Base-by-base conservation (phyloP, 2,329 filamentous ascomycete genomes). In the Fulvia fulva region DNA sequence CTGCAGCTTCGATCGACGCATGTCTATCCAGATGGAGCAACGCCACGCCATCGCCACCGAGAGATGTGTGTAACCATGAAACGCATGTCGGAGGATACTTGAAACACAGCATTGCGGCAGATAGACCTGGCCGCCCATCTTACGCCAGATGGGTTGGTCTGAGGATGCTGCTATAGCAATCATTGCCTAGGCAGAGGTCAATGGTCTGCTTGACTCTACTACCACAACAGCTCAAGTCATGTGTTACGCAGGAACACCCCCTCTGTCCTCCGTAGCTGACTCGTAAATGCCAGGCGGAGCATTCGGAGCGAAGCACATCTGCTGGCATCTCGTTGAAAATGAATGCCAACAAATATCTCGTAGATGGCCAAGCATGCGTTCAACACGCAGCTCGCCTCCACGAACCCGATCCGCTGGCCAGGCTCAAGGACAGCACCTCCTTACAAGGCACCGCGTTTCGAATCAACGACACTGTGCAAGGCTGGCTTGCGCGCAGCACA, bases 1-100 rank as follows among this genome's bases (percentile, higher is more conserved):
- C 30, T 50, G 53, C 53, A 23, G 30, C 23, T 43, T 5, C 45
- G 58, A 60, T 60, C 58, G 55, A 54, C 44, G 58, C 58, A 54
- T 44, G 37, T 56, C 44, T 37, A 22, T 51, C 43, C 58, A n/a
- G 21, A 56, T 44, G 28, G 11, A 30, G 51, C 23, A 43, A 54
- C 47, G 37, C 51, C 51, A 54, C 47, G 37, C 51, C 51, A 32
- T 44, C 26, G 47, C 55, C 58, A 55, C 45, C 26, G n/a, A 34
- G 43, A 19, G n/a, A n/a, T 28, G 22, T 53, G 55, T 53, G 50
- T 23, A 32, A 55, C 57, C 21, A 37, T 51, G 57, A 55, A 55
- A 59, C 57, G 23, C 32, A 47, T 28, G 45, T 54, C 51, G 52
- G 55, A 55, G 47, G 47, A 55, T 32, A 57, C 32, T n/a, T 61